These are phyloP conservation scores for Crucihimalaya himalaica DNA, from an alignment of 345 rosid genomes.

Conservation along the genomic window DNA sequence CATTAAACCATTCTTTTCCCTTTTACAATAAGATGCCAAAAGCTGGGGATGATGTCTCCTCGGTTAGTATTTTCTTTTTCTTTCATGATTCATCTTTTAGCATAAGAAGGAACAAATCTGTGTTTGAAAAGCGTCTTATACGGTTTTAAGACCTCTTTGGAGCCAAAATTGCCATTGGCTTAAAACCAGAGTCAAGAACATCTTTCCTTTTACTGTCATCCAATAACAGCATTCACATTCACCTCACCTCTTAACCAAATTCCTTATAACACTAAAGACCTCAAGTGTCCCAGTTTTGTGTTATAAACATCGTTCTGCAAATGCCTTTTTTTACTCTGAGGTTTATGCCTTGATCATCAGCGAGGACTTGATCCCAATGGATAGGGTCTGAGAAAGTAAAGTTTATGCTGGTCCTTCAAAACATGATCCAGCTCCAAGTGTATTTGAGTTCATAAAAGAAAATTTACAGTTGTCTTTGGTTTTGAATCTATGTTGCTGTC, in stretches of 20 bases:
- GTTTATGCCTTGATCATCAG: background rate
- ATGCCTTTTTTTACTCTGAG: background rate
- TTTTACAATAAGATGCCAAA: slow-evolving; percentile 34
- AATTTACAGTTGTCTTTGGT: background rate
- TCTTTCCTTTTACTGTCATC: background rate
- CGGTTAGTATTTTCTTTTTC: background rate
- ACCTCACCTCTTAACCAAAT: background rate
- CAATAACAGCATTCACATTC: slow-evolving; percentile 19
- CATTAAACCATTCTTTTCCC: slow-evolving; percentile 20
- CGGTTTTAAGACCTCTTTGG: slow-evolving; percentile 12
- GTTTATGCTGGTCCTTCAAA: too few relatives aligned
- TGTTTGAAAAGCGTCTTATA: slow-evolving; percentile 13
- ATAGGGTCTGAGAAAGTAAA: too few relatives aligned
- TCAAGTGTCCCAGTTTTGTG: background rate
- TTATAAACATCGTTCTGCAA: background rate
- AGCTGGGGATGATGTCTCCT: slow-evolving; percentile 26
- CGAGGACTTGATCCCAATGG: background rate
- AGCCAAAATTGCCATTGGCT: background rate
- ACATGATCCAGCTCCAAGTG: background rate
- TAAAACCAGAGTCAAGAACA: background rate
- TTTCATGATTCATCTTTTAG: slow-evolving; percentile 25
- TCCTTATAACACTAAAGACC: background rate
- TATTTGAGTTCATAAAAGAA: background rate
- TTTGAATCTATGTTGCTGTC: background rate
- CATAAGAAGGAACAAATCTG: slow-evolving; percentile 13